Conservation (phyloP, 2,329 filamentous ascomycete genomes). For the Pseudodiploospora longispora region DNA sequence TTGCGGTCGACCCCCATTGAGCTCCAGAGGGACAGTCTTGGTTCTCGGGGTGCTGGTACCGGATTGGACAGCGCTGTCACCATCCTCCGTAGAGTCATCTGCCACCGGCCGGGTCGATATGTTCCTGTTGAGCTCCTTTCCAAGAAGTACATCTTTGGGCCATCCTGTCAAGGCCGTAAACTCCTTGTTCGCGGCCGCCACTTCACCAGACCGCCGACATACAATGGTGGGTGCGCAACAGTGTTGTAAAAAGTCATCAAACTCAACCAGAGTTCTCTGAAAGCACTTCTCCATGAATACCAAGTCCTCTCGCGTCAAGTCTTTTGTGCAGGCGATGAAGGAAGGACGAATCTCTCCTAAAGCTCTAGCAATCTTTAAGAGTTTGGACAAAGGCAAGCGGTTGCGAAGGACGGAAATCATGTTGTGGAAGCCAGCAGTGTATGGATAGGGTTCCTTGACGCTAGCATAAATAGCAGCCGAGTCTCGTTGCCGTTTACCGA, state of each 20-base stretch:
- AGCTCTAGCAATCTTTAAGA: constrained; percentile 75
- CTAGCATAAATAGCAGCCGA: constrained; percentile 81
- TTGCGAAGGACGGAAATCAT: constrained; percentile 72
- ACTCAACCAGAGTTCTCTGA: constrained; percentile 85
- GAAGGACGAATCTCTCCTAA: constrained; percentile 85
- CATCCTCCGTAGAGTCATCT: constrained; percentile 25
- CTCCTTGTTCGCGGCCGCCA: constrained; percentile 93
- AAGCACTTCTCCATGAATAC: constrained; percentile 98
- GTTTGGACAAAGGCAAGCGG: constrained; percentile 70
- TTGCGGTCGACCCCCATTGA: constrained; percentile 48
- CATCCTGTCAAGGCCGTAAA: constrained; percentile 94
- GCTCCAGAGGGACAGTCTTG: constrained; percentile 34
- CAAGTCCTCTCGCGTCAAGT: constrained; percentile 79
- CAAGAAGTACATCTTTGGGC: constrained; percentile 82
- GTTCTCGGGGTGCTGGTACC: constrained; percentile 44
- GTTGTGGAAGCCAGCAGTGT: constrained; percentile 83
- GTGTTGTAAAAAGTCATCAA: constrained; percentile 84
- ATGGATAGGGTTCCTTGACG: constrained; percentile 86
- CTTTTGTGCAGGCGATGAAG: constrained; percentile 85
- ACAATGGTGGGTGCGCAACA: constrained; percentile 88
- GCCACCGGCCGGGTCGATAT: constrained; percentile 56
- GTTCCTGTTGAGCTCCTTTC: constrained; percentile 80
- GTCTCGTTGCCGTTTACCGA: constrained; percentile 58
- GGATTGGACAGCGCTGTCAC: constrained; percentile 22
- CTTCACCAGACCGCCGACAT: constrained; percentile 83